Evolutionary conservation across 2,329 filamentous ascomycete genomes (phyloP).

Genomic region (Ceratocystis harringtonii): DNA sequence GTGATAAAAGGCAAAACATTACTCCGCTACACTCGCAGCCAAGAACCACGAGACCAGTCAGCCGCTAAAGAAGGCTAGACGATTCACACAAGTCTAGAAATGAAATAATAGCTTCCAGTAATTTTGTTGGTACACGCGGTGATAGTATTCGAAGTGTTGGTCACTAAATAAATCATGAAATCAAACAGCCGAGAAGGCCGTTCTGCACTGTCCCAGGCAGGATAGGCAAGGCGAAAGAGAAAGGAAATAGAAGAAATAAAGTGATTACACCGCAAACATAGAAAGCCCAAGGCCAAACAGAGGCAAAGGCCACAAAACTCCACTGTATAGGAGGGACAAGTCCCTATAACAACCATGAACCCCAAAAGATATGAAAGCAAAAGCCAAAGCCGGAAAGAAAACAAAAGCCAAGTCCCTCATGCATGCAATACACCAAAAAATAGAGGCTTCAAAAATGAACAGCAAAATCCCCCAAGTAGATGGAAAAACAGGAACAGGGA

Average conservation of each 20-base stretch:
- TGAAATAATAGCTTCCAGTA: too few relatives aligned
- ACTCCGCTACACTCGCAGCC: too few relatives aligned
- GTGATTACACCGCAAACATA: not conserved
- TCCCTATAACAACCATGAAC: constrained; percentile 8
- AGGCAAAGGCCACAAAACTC: constrained; percentile 8
- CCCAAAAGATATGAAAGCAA: not conserved
- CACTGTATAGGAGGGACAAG: constrained; percentile 13
- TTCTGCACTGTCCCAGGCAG: too few relatives aligned
- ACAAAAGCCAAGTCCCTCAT: constrained; percentile 12
- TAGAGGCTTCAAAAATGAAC: constrained; percentile 5
- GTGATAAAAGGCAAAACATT: too few relatives aligned
- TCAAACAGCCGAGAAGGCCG: not conserved
- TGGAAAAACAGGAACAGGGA: not conserved
- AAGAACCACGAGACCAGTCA: too few relatives aligned
- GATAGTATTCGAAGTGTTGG: not conserved
- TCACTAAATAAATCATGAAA: not conserved
- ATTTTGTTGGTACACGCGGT: not conserved
- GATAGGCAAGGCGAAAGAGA: not conserved
- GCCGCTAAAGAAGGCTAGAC: too few relatives aligned
- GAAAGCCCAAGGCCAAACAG: not conserved
- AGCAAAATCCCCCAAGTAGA: constrained; percentile 2
- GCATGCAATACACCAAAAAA: constrained; percentile 11
- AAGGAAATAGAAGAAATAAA: not conserved
- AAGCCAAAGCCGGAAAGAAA: constrained; percentile 1
- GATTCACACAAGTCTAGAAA: too few relatives aligned